Base-by-base conservation (phyloP, 257 asterid species). In the Euphrasia confusa region DNA sequence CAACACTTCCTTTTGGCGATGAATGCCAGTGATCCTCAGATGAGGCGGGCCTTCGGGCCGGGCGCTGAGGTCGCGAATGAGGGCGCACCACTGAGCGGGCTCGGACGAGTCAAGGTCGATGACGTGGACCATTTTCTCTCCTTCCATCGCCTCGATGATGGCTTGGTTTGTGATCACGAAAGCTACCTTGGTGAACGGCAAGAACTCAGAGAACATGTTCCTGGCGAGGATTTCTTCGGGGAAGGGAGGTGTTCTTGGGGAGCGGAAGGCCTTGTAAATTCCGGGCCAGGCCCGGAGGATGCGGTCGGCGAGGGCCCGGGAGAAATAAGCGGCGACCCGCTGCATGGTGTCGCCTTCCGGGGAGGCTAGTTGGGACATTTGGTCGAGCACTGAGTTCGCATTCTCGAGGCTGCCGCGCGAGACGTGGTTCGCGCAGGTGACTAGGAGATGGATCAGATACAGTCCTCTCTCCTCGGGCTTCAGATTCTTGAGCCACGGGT, bases 1-100 rank as follows among this genome's bases (percentile, higher is more conserved):
- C 61, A 88, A 70, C 9, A 80, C 82, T 80, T 86, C 95, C 68
- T 75, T 86, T 58, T 78, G 81, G 4, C 74, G 85, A 75, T 88
- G 88, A 52, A 91, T 76, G 17, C 90, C 97, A 0, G 98, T 91
- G 1, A 91, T 88, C 71, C 89, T 82, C 81, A 91, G 69, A 79
- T 91, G 95, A 2, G 98, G 98, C 21, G 98, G 97, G 3, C 98
- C 98, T 71, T 91, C 98, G 2, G 98, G 98, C 4, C 98, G 85
- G 0, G 97, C 96, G 11, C 97, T 82, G 73, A 91, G 59, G 78
- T 86, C 96, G 7, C 89, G 90, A n/a, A 91, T 90, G 50, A 91
- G 79, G 0, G 95, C 94, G 7, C 95, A 85, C 98, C 95, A 86
- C 65, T 89, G 98, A 0, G 83, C 61, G 0, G 98, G 94, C 54